phyloP scores from a whole-genome alignment of 176 grass and related monocot species.

The Phoenix dactylifera region DNA sequence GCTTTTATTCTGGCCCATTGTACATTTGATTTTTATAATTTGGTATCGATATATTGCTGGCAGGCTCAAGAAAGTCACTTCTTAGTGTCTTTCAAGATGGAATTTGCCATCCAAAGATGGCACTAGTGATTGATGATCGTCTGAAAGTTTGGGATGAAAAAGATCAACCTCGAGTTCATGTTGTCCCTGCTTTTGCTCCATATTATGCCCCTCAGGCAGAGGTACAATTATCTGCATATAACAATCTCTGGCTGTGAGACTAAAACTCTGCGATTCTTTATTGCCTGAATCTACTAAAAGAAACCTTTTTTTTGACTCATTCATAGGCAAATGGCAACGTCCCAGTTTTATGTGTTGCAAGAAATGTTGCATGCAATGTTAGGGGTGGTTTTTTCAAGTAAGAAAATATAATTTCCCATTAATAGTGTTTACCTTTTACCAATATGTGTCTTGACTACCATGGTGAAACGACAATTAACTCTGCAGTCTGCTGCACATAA shows the following conservation, averaged over 20 bases:
- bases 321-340: conserved; percentile 63
- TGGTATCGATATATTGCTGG: conserved; percentile 11
- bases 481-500: no score
- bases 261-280: no score
- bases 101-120: conserved; percentile 92
- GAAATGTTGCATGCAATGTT: conserved; percentile 98
- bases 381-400: conserved; percentile 99
- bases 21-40: conserved; percentile 5
- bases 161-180: conserved; percentile 89
- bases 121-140: conserved; percentile 90
- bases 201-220: conserved; percentile 98
- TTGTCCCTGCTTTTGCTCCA: conserved; percentile 93
- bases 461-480: no score
- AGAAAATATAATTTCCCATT: conserved; percentile 20
- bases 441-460: no score
- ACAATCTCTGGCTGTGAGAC: no score
- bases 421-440: conserved; percentile 4
- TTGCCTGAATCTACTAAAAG: no score
- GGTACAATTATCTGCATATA: conserved; percentile 25
- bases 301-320: background rate
- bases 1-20: no score
- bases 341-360: conserved; percentile 83
- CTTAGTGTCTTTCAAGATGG: conserved; percentile 91
- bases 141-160: conserved; percentile 99
- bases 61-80: conserved; percentile 78